Evolutionary conservation across 2,329 filamentous ascomycete genomes (phyloP).

Genomic region (Fusarium nodosum): DNA sequence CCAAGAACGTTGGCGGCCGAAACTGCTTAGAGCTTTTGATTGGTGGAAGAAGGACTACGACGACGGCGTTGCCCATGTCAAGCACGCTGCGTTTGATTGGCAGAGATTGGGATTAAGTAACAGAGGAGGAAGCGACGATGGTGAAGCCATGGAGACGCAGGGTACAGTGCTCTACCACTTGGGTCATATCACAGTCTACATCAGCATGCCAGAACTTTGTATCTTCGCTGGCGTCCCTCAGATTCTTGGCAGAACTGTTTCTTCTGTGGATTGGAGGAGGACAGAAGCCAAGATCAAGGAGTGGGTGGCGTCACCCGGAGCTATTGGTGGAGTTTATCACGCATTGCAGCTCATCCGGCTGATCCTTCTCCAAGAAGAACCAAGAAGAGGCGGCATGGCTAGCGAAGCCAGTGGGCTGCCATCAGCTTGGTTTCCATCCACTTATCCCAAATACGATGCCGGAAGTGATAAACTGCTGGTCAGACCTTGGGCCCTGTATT

Average conservation of each 20-base stretch:
- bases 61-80: conserved; percentile 48
- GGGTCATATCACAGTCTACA: conserved; percentile 49
- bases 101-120: conserved; percentile 47
- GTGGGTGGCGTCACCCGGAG: conserved; percentile 49
- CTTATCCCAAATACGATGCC: conserved; percentile 47
- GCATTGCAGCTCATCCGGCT: conserved; percentile 48
- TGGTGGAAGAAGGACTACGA: conserved; percentile 52
- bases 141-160: conserved; percentile 48
- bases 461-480: conserved; percentile 46
- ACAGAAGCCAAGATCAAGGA: conserved; percentile 50
- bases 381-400: conserved; percentile 25
- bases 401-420: conserved; percentile 30
- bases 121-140: conserved; percentile 48
- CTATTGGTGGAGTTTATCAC: conserved; percentile 49
- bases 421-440: conserved; percentile 35
- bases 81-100: conserved; percentile 50
- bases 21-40: conserved; percentile 47
- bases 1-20: conserved; percentile 49
- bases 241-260: conserved; percentile 49
- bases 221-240: conserved; percentile 49
- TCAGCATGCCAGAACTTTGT: conserved; percentile 51
- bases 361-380: conserved; percentile 46
- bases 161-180: conserved; percentile 50
- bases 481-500: conserved; percentile 49
- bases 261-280: conserved; percentile 48